Conservation (phyloP, 768 basidiomycete species). For the Baorangia bicolor region DNA sequence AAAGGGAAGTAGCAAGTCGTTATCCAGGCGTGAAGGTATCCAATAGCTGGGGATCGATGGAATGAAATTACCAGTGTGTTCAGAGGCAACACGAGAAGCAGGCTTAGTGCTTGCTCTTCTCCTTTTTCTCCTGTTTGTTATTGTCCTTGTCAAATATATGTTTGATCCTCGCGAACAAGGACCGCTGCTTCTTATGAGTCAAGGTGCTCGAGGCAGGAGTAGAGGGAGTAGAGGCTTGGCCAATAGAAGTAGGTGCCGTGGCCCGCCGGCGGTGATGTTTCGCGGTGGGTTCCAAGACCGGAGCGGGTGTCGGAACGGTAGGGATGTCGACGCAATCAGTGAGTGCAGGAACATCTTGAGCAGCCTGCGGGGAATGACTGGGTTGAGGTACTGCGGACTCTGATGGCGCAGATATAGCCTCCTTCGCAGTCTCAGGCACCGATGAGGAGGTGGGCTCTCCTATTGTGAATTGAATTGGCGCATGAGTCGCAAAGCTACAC, state of each 20-base stretch:
- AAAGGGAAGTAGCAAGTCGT: slow-evolving; percentile 18
- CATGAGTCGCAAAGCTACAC: slow-evolving; percentile 21
- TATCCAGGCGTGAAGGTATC: slow-evolving; percentile 3
- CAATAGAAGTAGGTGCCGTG: background rate
- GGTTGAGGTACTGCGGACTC: background rate
- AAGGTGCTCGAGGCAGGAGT: slow-evolving; percentile 36
- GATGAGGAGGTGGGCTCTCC: background rate
- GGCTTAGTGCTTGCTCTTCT: slow-evolving; percentile 26
- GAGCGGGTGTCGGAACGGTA: background rate
- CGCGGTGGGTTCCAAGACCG: background rate
- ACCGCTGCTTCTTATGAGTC: slow-evolving; percentile 49
- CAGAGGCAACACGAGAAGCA: background rate
- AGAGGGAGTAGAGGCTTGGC: slow-evolving; percentile 12
- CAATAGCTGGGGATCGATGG: background rate
- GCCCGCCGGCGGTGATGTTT: slow-evolving; percentile 3
- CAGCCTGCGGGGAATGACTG: background rate
- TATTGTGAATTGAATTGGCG: slow-evolving; percentile 8
- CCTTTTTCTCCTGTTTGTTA: slow-evolving; percentile 38
- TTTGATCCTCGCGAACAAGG: slow-evolving; percentile 54
- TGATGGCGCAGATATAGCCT: background rate
- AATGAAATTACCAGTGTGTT: background rate
- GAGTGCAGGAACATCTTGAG: background rate
- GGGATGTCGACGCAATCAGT: background rate
- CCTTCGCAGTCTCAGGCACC: background rate
- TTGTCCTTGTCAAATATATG: slow-evolving; percentile 53